These are phyloP conservation scores for Danielia oregonensis DNA, from an alignment of 805 yeast species.

Conservation along the genomic window DNA sequence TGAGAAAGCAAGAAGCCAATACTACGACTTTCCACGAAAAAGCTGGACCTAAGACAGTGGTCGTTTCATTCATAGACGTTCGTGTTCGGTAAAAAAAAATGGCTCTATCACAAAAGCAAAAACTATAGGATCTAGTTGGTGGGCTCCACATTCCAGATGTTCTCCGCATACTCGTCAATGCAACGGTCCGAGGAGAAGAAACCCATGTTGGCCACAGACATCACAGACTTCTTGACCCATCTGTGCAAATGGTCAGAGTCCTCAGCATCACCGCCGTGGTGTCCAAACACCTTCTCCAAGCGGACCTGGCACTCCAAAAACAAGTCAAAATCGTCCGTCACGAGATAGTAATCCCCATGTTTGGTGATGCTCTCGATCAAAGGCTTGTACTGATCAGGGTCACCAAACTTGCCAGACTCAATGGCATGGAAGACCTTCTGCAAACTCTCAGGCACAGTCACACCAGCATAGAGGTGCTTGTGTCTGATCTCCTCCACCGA, in stretches of 20 bases:
- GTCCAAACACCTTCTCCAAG: conserved; percentile 67
- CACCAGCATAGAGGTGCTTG: conserved; percentile 61
- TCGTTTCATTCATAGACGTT: too few relatives aligned
- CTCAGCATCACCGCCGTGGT: conserved; percentile 37
- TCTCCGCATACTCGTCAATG: conserved; percentile 86
- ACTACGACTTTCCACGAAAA: too few relatives aligned
- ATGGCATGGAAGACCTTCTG: conserved; percentile 61
- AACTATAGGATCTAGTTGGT: too few relatives aligned
- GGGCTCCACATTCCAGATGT: conserved; percentile 91
- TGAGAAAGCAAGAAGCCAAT: too few relatives aligned
- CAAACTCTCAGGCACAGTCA: conserved; percentile 57
- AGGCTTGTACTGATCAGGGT: conserved; percentile 59
- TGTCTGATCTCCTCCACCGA: conserved; percentile 83
- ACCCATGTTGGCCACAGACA: conserved; percentile 88
- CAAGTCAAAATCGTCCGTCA: conserved; percentile 84
- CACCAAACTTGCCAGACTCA: conserved; percentile 70
- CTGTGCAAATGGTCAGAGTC: conserved; percentile 51
- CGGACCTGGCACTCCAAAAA: conserved; percentile 77
- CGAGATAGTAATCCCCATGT: conserved; percentile 85
- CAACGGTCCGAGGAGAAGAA: conserved; percentile 90
- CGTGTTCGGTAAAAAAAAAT: too few relatives aligned
- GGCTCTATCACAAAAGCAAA: too few relatives aligned
- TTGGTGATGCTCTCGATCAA: conserved; percentile 64
- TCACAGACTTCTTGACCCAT: conserved; percentile 76
- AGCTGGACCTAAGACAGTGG: too few relatives aligned